phyloP scores from a whole-genome alignment of 176 grass and related monocot genomes.

The Saccharum spontaneum region DNA sequence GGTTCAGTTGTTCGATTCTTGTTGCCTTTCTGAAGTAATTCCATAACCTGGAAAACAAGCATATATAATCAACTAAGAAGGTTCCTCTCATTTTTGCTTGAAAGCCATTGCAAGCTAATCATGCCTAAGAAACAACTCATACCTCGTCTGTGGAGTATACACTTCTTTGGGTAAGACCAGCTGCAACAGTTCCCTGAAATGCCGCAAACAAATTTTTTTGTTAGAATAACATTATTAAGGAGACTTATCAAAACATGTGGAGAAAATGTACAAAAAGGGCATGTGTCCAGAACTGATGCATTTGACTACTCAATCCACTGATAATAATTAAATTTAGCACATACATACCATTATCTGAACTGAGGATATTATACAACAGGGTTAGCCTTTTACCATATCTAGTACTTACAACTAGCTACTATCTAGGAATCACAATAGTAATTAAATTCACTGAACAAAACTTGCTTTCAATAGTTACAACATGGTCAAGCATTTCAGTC shows the following conservation, averaged over 20 bases:
- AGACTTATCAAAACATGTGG: neutral
- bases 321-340: neutral
- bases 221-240: neutral
- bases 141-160: constrained; percentile 97
- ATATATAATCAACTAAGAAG: constrained; percentile 15
- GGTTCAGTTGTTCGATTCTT: constrained; percentile 94
- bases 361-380: neutral
- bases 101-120: constrained; percentile 22
- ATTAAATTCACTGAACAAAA: constrained; percentile 9
- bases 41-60: constrained; percentile 75
- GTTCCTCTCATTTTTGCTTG: constrained; percentile 10
- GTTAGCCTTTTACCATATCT: neutral
- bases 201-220: constrained; percentile 2
- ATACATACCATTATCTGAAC: neutral
- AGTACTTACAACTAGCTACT: neutral
- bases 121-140: constrained; percentile 18
- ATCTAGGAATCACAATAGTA: neutral
- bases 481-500: neutral
- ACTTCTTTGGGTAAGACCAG: constrained; percentile 91
- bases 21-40: constrained; percentile 93
- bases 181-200: constrained; percentile 86
- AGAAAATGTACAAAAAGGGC: neutral
- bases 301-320: constrained; percentile 1
- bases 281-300: neutral
- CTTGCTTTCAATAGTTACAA: neutral